Base-by-base conservation (phyloP, 1,139 yeast genomes). In the Diutina pseudorugosa region DNA sequence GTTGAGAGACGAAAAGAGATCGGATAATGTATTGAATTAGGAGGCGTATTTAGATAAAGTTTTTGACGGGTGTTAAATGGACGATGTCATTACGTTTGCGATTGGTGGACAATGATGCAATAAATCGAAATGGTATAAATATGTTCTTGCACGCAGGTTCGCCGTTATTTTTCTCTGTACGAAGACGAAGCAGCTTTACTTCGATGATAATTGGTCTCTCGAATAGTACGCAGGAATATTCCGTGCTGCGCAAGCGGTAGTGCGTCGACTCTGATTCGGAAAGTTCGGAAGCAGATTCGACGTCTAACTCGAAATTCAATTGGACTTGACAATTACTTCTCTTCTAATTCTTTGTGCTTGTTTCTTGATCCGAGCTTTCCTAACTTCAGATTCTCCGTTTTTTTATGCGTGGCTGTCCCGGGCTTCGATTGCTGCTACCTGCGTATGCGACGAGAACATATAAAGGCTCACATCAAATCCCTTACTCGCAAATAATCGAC, bases 1-100 rank as follows among this genome's bases (percentile, higher is more conserved):
- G 49, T 80, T 87, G 72, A 82, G 79, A 70, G 81, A 74, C 33
- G 82, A 80, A 56, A 83, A 78, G 78, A 83, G 93, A 76, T 64
- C 64, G 53, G 94, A 85, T 65, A 86, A 86, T 65, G 76, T 71
- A 60, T 72, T 79, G 59, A 18, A n/a, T 16, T 20, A 49, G 40
- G 45, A 30, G 36, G 36, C 36, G 36, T 30, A 30, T 30, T 30
- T 40, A 40, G 18, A 7, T 7, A 40, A 19, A 40, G 42, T 40
- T 16, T n/a, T 40, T 18, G 42, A 40, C 8, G 42, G 18, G 18
- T 16, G 21, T 40, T 40, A 40, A 11, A 11, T 23, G 25, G 4
- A 23, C 25, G 25, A 23, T 23, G 25, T 23, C 6, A 7, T 23
- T 23, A 23, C 25, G 7, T 23, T 23, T 23, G 25, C 7, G 7